phyloP scores from a whole-genome alignment of 1,284 basidiomycete species.

The Schizophyllum commune region DNA sequence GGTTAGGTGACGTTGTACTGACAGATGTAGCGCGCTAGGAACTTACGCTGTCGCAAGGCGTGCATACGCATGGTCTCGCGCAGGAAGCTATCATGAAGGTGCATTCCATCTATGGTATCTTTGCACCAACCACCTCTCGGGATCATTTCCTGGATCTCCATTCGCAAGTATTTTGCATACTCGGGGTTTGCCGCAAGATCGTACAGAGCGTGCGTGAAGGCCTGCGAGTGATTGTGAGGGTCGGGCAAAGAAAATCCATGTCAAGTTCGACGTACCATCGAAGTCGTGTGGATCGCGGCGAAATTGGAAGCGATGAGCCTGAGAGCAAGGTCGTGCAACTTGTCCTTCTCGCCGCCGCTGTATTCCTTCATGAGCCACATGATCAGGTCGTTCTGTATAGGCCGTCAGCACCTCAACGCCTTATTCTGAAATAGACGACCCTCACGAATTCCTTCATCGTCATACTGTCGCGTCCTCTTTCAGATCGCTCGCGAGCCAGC shows the following conservation, averaged over 20 bases:
- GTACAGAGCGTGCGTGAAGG: slow-evolving; percentile 24
- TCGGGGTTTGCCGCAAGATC: slow-evolving; percentile 28
- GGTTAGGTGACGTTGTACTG: background rate
- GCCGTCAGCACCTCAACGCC: background rate
- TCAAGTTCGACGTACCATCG: slow-evolving; percentile 1
- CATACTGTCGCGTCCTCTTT: background rate
- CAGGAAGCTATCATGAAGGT: slow-evolving; percentile 32
- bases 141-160: slow-evolving; percentile 25
- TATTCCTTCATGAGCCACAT: slow-evolving; percentile 9
- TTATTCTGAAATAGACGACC: background rate
- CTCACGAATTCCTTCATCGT: too few species aligned
- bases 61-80: slow-evolving; percentile 25
- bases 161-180: slow-evolving; percentile 24
- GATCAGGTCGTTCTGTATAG: slow-evolving; percentile 9
- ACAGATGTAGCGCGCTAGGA: background rate
- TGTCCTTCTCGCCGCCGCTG: background rate
- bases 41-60: slow-evolving; percentile 16
- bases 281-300: slow-evolving; percentile 13
- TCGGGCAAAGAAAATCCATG: too few species aligned
- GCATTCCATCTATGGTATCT: slow-evolving; percentile 25
- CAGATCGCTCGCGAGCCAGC: background rate
- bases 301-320: slow-evolving; percentile 12
- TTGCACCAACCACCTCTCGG: slow-evolving; percentile 30
- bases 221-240: slow-evolving; percentile 12
- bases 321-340: background rate